phyloP scores from a whole-genome alignment of 805 yeast genomes.

The Pichia occidentalis region DNA sequence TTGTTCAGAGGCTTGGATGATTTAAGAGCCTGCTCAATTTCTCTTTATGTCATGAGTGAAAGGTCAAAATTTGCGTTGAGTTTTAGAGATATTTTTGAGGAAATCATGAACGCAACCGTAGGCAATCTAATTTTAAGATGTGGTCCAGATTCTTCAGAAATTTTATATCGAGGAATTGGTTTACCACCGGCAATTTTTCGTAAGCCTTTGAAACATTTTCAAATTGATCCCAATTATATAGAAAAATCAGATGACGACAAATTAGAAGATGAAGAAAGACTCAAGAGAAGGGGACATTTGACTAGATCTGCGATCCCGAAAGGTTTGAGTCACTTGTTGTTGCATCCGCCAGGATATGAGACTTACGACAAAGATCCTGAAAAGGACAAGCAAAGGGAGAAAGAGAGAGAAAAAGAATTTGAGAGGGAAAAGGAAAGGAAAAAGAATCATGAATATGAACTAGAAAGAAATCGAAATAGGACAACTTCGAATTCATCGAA shows the following conservation, averaged over 20 bases:
- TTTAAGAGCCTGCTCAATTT: slow-evolving; percentile 57
- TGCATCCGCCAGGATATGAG: slow-evolving; percentile 20
- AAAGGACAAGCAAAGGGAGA: not conserved
- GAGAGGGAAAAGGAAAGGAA: not conserved
- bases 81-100: slow-evolving; percentile 64
- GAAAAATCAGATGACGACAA: slow-evolving; percentile 32
- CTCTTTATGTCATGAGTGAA: slow-evolving; percentile 61
- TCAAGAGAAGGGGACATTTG: slow-evolving; percentile 42
- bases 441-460: too few relatives aligned
- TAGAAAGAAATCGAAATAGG: too few relatives aligned
- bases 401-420: slow-evolving; percentile 5
- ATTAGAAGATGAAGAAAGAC: slow-evolving; percentile 42
- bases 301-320: slow-evolving; percentile 49
- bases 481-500: too few relatives aligned
- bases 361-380: not conserved
- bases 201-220: slow-evolving; percentile 34
- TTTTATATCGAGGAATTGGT: slow-evolving; percentile 39
- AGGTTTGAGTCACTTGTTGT: slow-evolving; percentile 44
- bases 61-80: slow-evolving; percentile 54
- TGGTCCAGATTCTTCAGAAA: slow-evolving; percentile 56
- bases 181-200: slow-evolving; percentile 57
- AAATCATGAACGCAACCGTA: slow-evolving; percentile 56
- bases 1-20: slow-evolving; percentile 54
- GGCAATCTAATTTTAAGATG: slow-evolving; percentile 56
- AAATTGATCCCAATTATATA: slow-evolving; percentile 28